Conservation (phyloP, 345 rosid genomes). For the Cardamine chenopodiifolia region DNA sequence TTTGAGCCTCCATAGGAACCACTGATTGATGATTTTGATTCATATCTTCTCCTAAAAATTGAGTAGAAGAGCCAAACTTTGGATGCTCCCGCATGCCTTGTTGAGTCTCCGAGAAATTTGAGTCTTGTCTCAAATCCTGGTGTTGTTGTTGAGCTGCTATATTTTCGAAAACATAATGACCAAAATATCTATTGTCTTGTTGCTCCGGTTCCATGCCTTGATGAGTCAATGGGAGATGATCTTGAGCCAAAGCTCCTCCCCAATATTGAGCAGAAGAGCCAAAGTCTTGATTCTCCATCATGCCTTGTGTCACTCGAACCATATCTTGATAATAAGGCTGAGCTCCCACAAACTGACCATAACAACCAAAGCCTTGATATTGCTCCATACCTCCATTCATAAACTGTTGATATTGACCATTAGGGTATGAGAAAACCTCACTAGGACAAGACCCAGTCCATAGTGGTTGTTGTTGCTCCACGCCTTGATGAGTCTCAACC, state of each 20-base stretch:
- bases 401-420: background rate
- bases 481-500: background rate
- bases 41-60: background rate
- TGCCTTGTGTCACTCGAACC: no score
- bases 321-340: background rate
- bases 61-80: background rate
- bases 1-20: conserved; percentile 1
- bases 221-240: no score
- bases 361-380: background rate
- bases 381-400: background rate
- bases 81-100: background rate
- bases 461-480: background rate
- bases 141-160: no score
- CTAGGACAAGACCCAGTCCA: background rate
- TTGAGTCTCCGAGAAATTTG: no score
- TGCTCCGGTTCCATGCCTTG: background rate
- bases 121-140: no score
- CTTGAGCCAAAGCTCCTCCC: background rate
- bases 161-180: no score
- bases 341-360: background rate
- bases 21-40: background rate
- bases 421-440: background rate
- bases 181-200: background rate
- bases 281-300: background rate
- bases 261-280: background rate